These are phyloP conservation scores for Capsicum pubescens DNA, from an alignment of 257 asterid species.

Conservation along the genomic window DNA sequence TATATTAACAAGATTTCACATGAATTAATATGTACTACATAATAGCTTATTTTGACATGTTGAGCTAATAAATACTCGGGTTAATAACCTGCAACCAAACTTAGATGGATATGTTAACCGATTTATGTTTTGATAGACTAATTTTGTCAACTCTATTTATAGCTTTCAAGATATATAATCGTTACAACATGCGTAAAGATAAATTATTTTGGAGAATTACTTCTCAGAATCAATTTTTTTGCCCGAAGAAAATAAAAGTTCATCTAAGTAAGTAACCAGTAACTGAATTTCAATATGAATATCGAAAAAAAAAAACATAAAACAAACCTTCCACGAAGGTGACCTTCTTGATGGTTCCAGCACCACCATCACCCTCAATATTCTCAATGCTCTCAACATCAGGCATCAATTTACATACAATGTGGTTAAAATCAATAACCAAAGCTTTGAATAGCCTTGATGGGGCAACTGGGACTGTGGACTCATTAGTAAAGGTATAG, in stretches of 20 bases:
- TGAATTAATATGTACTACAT: not conserved
- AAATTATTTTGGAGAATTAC: not conserved
- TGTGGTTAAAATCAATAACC: constrained; percentile 3
- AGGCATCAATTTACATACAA: constrained; percentile 1
- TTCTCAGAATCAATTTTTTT: too few relatives aligned
- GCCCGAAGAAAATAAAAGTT: too few relatives aligned
- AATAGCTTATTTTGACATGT: not conserved
- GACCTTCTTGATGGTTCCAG: not conserved
- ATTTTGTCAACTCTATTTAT: not conserved
- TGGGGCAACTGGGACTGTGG: not conserved
- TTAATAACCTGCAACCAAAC: not conserved
- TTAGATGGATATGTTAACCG: not conserved
- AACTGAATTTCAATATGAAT: too few relatives aligned
- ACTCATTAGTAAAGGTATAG: not conserved
- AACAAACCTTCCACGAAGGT: constrained; percentile 15
- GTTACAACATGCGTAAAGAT: too few relatives aligned
- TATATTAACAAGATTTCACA: not conserved
- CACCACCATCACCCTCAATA: constrained; percentile 11
- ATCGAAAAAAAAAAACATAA: too few relatives aligned
- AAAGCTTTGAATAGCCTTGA: constrained; percentile 4
- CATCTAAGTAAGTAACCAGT: too few relatives aligned
- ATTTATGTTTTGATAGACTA: not conserved
- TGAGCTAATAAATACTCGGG: not conserved
- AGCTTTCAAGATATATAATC: not conserved
- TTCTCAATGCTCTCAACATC: not conserved